Evolutionary conservation across 305 asterid species (phyloP).

Genomic region (Fraxinus platypoda): DNA sequence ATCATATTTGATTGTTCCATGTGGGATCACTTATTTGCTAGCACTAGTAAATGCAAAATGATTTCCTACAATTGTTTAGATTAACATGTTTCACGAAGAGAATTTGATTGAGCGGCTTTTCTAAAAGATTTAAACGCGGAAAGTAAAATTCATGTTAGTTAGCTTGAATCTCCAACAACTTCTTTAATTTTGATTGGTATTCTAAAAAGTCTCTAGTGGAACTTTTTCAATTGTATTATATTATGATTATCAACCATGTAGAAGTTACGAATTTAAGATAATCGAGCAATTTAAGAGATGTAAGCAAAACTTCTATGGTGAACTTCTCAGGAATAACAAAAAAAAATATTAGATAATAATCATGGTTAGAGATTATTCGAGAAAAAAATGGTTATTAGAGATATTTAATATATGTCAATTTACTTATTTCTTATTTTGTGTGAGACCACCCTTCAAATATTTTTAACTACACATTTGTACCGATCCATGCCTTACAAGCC

Average conservation of each 20-base stretch:
- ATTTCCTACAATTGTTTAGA: neutral
- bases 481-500: too few relatives aligned
- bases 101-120: neutral
- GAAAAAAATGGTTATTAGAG: too few relatives aligned
- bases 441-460: too few relatives aligned
- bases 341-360: too few relatives aligned
- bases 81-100: neutral
- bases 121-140: too few relatives aligned
- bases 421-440: too few relatives aligned
- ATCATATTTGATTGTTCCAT: constrained; percentile 15
- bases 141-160: neutral
- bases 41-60: neutral
- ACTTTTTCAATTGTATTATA: neutral
- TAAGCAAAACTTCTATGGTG: neutral
- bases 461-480: too few relatives aligned
- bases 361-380: too few relatives aligned
- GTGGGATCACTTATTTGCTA: neutral
- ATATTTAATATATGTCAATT: too few relatives aligned
- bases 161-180: neutral
- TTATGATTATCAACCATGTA: neutral
- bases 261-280: neutral
- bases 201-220: too few relatives aligned
- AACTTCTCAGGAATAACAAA: neutral
- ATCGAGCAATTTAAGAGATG: neutral
- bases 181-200: neutral